Evolutionary conservation across 805 yeast species (phyloP), one percentile per base, ranked within the genome.

Genomic region (Candida ulmi): DNA sequence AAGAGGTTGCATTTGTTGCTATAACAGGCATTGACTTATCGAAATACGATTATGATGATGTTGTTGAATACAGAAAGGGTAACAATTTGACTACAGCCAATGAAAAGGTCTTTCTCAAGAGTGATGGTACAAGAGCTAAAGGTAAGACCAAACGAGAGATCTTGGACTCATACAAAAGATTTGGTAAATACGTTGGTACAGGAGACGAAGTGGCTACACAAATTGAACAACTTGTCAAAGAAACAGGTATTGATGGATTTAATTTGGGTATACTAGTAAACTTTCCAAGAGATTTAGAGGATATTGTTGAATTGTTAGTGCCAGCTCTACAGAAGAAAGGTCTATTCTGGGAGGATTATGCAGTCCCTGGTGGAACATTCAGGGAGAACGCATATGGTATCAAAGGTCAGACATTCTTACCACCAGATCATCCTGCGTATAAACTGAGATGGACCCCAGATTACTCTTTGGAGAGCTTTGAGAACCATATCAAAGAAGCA

Each of bases 231-330:
- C 68, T 70, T 71, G 64, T 64, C 8, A 66, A 64, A 17, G 50
- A 57, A 11, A 57, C 65, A 9, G 68, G 58, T 33, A 60, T 68
- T 15, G 73, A 68, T 42, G 73, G 73, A 1, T 69, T 69, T 46
- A 69, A 69, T 40, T 54, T 69, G 32, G 62, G 66, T 3, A 58
- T 44, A 59, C 68, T 4, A 47, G 60, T 11, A n/a, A n/a, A n/a
- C n/a, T 45, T 54, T 9, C 74, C 74, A 16, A 63, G 60, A 9
- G 45, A 62, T 9, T 61, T 61, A 38, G 66, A 65, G 43, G 71
- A 69, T 16, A 42, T 68, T 17, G 64, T 66, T 15, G 63, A 68
- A 15, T 43, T 48, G 19, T 50, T 68, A 32, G 18, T 67, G 17
- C 72, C 72, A 11, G 71, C 60, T 35, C 51, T 67, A 35, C 60